Evolutionary conservation across 768 basidiomycete genomes (phyloP), one percentile per base, ranked within the genome.

Genomic region (Clitopilus hobsonii): DNA sequence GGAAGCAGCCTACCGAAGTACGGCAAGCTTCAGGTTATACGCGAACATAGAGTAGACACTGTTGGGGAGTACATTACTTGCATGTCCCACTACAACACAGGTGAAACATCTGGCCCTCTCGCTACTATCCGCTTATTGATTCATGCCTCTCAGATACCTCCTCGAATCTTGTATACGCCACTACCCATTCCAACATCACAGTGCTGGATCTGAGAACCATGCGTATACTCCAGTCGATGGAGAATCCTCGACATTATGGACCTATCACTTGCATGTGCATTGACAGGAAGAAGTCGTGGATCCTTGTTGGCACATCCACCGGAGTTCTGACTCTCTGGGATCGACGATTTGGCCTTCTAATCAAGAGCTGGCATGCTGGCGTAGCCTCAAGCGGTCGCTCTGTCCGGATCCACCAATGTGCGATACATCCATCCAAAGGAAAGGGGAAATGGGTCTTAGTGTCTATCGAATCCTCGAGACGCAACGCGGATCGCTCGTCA

Each of bases 261-360:
- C 85, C 93, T 0, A 91, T 98, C 56, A 90, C 93, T 0, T 81
- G 85, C 36, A 68, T 96, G 55, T 96, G 92, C 61, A 68, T 94
- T 47, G 94, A 96, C 66, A 83, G 84, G 28, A 91, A 88, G 64
- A 84, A 81, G 23, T 82, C 89, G 5, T 98, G 96, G 96, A 77
- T 96, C 23, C 76, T 97, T 11, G 85, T 90, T 16, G 96, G 92
- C 2, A 97, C 96, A 1, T 83, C 88, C 2, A 83, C 81, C 1
- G 97, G 96, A 5, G 83, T 88, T 13, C 72, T 98, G 11, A 85
- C 90, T 0, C 77, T 99, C 2, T 99, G 95, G 94, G 97, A 99
- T 71, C 84, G 93, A 38, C 88, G 96, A 8, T 99, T 98, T 61
- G 94, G 95, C 1, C 74, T 98, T 18, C 74, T 89, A 3, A 76